Evolutionary conservation across 1,139 yeast genomes (phyloP), one percentile per base, ranked within the genome.

Genomic region (Yamadazyma atmosphaerica): DNA sequence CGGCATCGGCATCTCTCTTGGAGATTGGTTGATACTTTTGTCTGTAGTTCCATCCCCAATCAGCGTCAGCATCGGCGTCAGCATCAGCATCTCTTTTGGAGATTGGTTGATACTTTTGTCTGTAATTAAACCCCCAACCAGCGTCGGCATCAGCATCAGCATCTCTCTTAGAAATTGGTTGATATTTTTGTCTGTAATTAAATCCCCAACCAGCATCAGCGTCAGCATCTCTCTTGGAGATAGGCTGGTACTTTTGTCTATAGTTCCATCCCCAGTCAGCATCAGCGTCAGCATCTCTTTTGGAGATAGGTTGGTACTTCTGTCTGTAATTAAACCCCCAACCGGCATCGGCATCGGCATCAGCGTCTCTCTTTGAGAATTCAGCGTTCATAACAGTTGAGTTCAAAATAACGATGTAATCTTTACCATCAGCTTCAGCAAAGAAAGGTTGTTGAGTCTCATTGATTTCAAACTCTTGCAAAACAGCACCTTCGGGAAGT

Each of bases 401-500:
- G 36, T 49, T 49, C 19, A 49, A 37, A 21, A 49, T 40, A 9
- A 48, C 42, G 12, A 49, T 37, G 36, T 40, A 49, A 7, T 45
- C 43, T 16, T 35, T 32, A 14, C 51, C 52, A 18, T 43, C 46
- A 11, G 43, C 37, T 35, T 46, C 38, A 26, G 50, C 51, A 27
- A 36, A 42, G 32, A 43, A 37, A 18, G 53, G 52, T 34, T 41
- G 42, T 12, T 34, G 38, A 18, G 19, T 35, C 8, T 36, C 42
- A 33, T 41, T 46, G 25, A 49, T 30, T 13, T 51, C 50, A 26
- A 39, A 47, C n/a, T 45, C 41, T 17, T 46, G 51, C 29, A 49
- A 38, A 12, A 49, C 37, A 12, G 52, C 45, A 2, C 37, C 48
- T 26, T 39, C 42, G 3, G 53, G 53, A 3, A 49, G 34, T 18